Evolutionary conservation across 305 asterid species (phyloP), one percentile per base, ranked within the genome.

Genomic region (Caryopteris hybrid): DNA sequence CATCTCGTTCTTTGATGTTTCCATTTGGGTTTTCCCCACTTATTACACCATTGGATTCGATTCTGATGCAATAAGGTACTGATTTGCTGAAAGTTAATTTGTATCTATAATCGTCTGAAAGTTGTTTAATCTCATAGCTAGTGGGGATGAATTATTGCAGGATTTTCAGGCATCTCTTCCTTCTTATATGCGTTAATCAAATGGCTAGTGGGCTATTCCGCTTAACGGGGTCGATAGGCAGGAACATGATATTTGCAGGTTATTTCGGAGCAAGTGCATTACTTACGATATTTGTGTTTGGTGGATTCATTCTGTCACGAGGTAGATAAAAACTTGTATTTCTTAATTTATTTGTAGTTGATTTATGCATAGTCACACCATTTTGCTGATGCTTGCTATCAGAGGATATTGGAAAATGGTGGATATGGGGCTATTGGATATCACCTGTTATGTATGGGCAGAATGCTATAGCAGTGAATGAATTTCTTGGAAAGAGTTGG

Each of bases 401-500:
- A 87, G 97, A 83, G 18, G 57, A 83, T 59, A 77, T 90, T 16
- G 74, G 78, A 29, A 61, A 68, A 20, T 90, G 94, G 95, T 85
- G 93, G 88, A 80, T 76, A 65, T 83, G 86, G 88, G 88, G 81
- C 10, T 83, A 80, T 36, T 83, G 82, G 82, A 3, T 64, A 17
- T 83, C 88, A 18, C 88, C 88, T 12, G 13, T 83, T 73, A 83
- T 80, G 88, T 83, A 80, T 42, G 88, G 79, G 18, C 84, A 80
- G 62, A 83, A 78, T 55, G 88, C 82, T 18, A 76, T 83, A n/a
- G 83, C 84, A 2, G 86, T 80, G 74, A 83, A 83, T 34, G 97
- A 90, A 67, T 88, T 84, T 73, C 93, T 83, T 5, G 95, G 97
- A 48, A 80, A 90, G 75, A 84, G 94, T 72, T 90, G 97, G 97